Evolutionary conservation across 306 rosid genomes (phyloP), one percentile per base, ranked within the genome.

Genomic region (Trifolium fragiferum): DNA sequence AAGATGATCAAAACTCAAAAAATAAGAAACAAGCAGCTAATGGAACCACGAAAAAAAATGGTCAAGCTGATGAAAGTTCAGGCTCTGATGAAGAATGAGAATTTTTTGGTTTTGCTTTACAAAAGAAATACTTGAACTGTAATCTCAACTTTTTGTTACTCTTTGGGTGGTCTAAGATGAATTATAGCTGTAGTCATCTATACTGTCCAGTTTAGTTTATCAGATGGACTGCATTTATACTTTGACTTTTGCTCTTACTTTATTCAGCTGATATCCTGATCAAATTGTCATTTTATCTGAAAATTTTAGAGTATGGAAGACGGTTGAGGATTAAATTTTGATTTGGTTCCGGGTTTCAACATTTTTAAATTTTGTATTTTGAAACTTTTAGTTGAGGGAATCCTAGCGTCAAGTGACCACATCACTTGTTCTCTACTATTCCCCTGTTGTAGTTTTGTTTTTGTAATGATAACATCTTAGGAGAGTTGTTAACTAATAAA

Each of bases 61-160:
- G 63, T 54, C 35, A 78, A 61, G 77, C 60, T 70, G 83, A 70
- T 43, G 84, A 82, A 71, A 75, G 78, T 72, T 84, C 88, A 12
- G 32, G 81, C 76, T 75, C 82, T 16, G 88, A 84, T 27, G 88
- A 81, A 84, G 88, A 84, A 66, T 84, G 85, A 84, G 44, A 68
- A 15, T 50, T 58, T 46, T 35, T 71, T 13, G 19, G 32, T 60
- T 7, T 58, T 27, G 10, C 49, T 38, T 64, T 37, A 37, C 15
- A 11, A 66, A 66, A 66, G 37, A 8, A 41, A 40, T 41, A 72
- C 63, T 78, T 80, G 68, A 78, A 65, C 72, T 40, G 62, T 67
- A 44, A 60, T 51, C 68, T 32, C 40, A 13, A 62, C 75, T 20
- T 79, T 72, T 20, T 21, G 27, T 19, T 18, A 30, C 59, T 60